Base-by-base conservation (phyloP, 208 protist species). In the Eutreptiella sp. region DNA sequence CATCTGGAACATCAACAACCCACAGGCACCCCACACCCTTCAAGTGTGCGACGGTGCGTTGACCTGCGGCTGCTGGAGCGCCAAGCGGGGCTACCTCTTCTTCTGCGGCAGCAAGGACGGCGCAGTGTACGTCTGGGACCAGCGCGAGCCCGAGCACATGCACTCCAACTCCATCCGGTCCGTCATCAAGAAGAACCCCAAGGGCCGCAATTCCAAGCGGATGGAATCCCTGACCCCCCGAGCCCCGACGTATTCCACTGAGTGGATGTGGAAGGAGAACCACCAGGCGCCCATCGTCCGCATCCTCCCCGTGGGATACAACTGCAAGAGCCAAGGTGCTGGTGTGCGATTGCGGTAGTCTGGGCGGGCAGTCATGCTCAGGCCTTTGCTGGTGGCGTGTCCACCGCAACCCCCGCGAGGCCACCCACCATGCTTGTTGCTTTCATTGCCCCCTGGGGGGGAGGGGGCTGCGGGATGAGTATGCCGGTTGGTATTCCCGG, bases 91-190 rank as follows among this genome's bases (percentile, higher is more conserved):
- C 0, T 61, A 86, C 43, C 53, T 89, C 11, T 7, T 86, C 29
- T 89, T 85, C 66, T 80, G 62, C 28, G 83, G 80, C 5, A 66
- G 75, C 32, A 75, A 79, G 61, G 79, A 85, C 47, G 83, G 83
- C 38, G 75, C 69, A 48, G 68, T 85, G 33, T 79, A 65, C 38
- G 54, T 86, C 23, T 89, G 83, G 83, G 82, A 83, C 50, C 48
- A 75, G 33, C 83, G 76, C 23, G 83, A 89, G 72, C 72, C 80
- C 2, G 83, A 86, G 48, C 63, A 72, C 21, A 71, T 81, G 34
- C 83, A 89, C n/a, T n/a, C n/a, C n/a, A n/a, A n/a, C n/a, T n/a
- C n/a, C n/a, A n/a, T n/a, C n/a, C n/a, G n/a, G n/a, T n/a, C n/a
- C n/a, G n/a, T n/a, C n/a, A n/a, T n/a, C n/a, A n/a, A n/a, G n/a